Evolutionary conservation across 2,329 filamentous ascomycete species (phyloP), one percentile per base, ranked within the genome.

Genomic region (Coniochaeta prunicola): DNA sequence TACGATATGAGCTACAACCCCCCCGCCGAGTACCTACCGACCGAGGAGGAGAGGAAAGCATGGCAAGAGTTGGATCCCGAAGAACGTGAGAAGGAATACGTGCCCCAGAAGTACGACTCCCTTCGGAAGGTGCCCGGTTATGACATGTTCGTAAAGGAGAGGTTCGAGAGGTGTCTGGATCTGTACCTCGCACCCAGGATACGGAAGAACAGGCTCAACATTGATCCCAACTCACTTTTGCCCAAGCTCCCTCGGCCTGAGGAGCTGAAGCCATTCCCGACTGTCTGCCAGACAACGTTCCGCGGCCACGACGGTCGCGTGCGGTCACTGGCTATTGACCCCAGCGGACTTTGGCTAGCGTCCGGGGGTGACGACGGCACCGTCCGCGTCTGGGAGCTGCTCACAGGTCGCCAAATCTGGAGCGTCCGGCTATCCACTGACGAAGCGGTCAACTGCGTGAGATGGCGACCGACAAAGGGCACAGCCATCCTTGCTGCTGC

Each of bases 1-100:
- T 97, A 96, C 71, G 92, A 96, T 68, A 85, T 97, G 72, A 96
- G 91, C 69, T 97, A 99, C 72, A 96, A 97, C 73, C 94, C 94
- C 26, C 94, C 96, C 56, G 84, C 89, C 4, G 94, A 99, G 76
- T 99, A 97, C 71, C 78, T 99, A 2, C 96, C 93, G 1, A 89
- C 90, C 58, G 85, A 88, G 68, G 86, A 90, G 40, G 94, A 99
- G 76, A 90, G 82, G 71, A 86, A 90, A 64, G 82, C 83, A 15
- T 99, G 94, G 94, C 86, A 96, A 68, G 84, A 89, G 57, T 80
- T 84, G 28, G 93, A 97, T 63, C 89, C 91, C 2, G 94, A 97
- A 71, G 94, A 99, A 63, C 82, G 92, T 59, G 91, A 96, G 66
- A 92, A 88, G 70, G 90, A 96, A 55, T 99, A 91, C 67, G 76